Evolutionary conservation across 441 rosid genomes (phyloP).

Genomic region (Eutrema salsugineum): DNA sequence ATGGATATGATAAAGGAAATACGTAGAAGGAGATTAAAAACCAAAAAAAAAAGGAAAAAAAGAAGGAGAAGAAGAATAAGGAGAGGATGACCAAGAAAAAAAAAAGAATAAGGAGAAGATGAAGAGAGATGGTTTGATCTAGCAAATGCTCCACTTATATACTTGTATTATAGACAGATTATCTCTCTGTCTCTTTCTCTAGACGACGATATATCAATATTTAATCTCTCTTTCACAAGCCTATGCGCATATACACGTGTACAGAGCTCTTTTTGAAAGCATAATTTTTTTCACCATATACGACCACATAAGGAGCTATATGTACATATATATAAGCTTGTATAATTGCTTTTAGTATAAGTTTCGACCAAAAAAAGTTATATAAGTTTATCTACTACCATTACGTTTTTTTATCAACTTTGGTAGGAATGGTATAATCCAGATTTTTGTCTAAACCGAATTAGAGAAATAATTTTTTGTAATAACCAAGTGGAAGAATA

Average conservation of each 20-base stretch:
- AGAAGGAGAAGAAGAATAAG: neutral
- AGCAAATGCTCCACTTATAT: slow-evolving; percentile 7
- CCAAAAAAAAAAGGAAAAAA: neutral
- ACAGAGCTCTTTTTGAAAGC: neutral
- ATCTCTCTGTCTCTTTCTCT: neutral
- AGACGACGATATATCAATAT: neutral
- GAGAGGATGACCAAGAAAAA: neutral
- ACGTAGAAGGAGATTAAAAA: neutral
- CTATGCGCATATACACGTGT: neutral
- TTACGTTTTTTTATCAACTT: neutral
- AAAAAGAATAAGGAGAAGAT: neutral
- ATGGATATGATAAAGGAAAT: neutral
- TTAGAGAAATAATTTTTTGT: neutral
- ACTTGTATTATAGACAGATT: neutral
- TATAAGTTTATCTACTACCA: neutral
- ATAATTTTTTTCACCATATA: neutral
- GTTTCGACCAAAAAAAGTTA: neutral
- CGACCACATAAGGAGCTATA: neutral
- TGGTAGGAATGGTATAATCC: neutral
- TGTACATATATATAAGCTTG: neutral
- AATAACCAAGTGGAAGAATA: neutral
- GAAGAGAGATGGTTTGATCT: slow-evolving; percentile 6
- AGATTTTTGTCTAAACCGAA: neutral
- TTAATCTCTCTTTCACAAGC: neutral
- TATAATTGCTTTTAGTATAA: neutral